These are phyloP conservation scores for Gyrodon lividus DNA, from an alignment of 768 basidiomycete genomes.

Conservation along the genomic window DNA sequence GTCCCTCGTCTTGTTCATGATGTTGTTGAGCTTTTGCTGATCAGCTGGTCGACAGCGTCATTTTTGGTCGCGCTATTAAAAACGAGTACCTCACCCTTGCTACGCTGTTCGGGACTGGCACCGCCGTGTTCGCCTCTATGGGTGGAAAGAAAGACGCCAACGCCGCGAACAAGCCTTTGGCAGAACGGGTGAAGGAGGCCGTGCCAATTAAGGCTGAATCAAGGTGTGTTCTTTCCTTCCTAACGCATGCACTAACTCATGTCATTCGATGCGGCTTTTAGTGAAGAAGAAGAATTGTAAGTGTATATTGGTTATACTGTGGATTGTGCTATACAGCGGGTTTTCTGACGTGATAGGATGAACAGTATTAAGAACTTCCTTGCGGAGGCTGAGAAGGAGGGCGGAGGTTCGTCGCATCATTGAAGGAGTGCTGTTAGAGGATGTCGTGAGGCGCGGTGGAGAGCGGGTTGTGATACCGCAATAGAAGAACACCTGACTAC, in stretches of 20 bases:
- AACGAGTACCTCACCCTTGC: conserved; percentile 78
- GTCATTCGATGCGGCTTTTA: conserved; percentile 27
- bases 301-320: conserved; percentile 28
- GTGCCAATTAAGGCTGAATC: conserved; percentile 67
- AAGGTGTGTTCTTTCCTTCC: conserved; percentile 47
- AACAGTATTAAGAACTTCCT: conserved; percentile 79
- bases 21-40: conserved; percentile 5
- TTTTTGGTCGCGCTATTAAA: conserved; percentile 78
- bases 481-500: conserved; percentile 4
- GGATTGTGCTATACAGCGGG: conserved; percentile 31
- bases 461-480: conserved; percentile 4
- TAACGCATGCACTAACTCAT: conserved; percentile 6
- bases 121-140: conserved; percentile 51
- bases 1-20: conserved; percentile 14
- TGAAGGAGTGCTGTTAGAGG: conserved; percentile 15
- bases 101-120: conserved; percentile 58
- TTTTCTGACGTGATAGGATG: conserved; percentile 44
- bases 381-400: conserved; percentile 79
- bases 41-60: conserved; percentile 46
- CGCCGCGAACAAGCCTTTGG: conserved; percentile 41
- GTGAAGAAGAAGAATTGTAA: conserved; percentile 86
- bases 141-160: conserved; percentile 53
- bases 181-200: conserved; percentile 58
- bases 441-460: not conserved
- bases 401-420: conserved; percentile 40